Evolutionary conservation across 2,329 filamentous ascomycete species (phyloP), one percentile per base, ranked within the genome.

Genomic region (Colletotrichum sp.): DNA sequence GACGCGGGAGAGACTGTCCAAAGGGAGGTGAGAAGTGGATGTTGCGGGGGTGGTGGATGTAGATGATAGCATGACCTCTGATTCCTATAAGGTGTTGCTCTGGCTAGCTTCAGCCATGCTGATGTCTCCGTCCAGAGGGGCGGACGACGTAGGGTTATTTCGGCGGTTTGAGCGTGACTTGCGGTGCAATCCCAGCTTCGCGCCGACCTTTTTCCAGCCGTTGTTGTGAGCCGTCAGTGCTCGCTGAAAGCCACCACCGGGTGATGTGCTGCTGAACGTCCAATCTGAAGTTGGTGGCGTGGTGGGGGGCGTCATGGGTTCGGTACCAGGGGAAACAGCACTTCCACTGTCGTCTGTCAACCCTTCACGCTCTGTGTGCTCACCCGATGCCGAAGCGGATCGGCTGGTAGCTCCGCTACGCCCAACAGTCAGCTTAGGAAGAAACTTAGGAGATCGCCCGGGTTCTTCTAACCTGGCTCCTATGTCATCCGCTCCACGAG

Each of bases 221-320:
- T 89, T 91, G 78, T 84, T 90, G 79, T 90, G 88, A 4, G 88
- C 88, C 43, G 88, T 88, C 66, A 91, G 86, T 16, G 89, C 89
- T 71, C 89, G 87, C 65, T 91, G 89, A 27, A 91, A 83, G 16
- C 87, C 86, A n/a, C 87, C 86, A n/a, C 87, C 88, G 0, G 89
- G 89, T 7, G 90, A 90, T 1, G 87, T 83, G 76, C 84, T 85
- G 77, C 85, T 85, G 77, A 90, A 89, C 5, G 84, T 82, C 85
- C 88, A 91, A 76, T 93, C 90, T 0, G 90, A 89, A 1, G 89
- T 91, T 0, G 94, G 93, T 39, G 94, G 93, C 5, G 93, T 94
- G 4, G 91, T 94, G 1, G 94, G 94, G 0, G 94, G 94, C 5
- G 94, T 96, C 87, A 95, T 93, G 5, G 89, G 93, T 80, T 93